phyloP scores from a whole-genome alignment of 2,329 filamentous ascomycete species.

The Ambrosiella cleistominuta region DNA sequence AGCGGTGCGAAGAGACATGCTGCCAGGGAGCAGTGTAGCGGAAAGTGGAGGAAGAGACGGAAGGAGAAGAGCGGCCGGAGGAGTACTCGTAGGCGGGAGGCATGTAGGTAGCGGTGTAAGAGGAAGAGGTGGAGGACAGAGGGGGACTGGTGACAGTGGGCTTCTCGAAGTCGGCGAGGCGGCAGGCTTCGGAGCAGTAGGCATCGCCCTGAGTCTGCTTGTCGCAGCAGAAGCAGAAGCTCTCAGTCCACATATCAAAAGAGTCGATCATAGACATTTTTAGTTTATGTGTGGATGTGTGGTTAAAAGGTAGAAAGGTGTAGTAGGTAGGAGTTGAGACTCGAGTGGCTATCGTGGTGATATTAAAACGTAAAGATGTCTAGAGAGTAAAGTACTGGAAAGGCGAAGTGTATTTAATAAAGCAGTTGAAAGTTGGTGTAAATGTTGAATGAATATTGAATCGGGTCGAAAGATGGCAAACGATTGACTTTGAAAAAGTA shows the following conservation, averaged over 20 bases:
- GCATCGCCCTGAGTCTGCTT: conserved; percentile 56
- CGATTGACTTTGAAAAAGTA: conserved; percentile 1
- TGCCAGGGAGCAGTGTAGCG: conserved; percentile 13
- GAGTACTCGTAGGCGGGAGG: conserved; percentile 48
- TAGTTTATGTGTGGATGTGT: conserved; percentile 15
- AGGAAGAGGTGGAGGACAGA: conserved; percentile 15
- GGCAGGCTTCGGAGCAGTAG: conserved; percentile 87
- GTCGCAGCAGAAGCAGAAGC: conserved; percentile 90
- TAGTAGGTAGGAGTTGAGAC: background rate
- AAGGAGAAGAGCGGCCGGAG: conserved; percentile 25
- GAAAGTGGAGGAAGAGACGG: conserved; percentile 20
- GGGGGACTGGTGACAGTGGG: conserved; percentile 8
- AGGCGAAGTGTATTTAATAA: background rate
- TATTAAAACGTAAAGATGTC: background rate
- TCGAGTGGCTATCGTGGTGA: conserved; percentile 3
- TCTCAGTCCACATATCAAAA: conserved; percentile 58
- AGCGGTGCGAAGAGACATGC: conserved; percentile 21
- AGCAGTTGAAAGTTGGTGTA: background rate
- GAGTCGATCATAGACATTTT: conserved; percentile 25
- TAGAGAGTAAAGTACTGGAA: background rate
- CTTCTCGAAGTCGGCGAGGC: conserved; percentile 72
- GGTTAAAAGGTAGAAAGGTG: background rate
- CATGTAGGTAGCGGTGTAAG: conserved; percentile 33
- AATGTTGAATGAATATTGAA: background rate
- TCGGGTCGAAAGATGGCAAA: background rate